phyloP scores from a whole-genome alignment of 2,329 filamentous ascomycete genomes.

The Neospermospora avenae region DNA sequence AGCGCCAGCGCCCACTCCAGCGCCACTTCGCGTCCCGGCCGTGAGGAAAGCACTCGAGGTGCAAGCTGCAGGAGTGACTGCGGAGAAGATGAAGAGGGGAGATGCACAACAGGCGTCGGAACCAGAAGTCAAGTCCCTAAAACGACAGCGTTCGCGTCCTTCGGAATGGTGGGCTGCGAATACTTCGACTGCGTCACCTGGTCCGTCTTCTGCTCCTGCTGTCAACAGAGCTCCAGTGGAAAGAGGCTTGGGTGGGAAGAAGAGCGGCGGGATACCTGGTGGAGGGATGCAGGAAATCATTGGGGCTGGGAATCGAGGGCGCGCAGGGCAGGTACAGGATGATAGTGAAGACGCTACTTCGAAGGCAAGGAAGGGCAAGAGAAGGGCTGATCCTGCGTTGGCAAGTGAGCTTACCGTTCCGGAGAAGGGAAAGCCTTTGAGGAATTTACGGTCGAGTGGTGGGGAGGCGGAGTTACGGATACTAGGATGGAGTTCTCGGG shows the following conservation, averaged over 20 bases:
- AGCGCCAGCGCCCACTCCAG: neutral
- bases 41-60: no score
- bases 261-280: neutral
- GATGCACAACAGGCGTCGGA: slow-evolving; percentile 21
- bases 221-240: neutral
- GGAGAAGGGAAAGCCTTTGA: slow-evolving; percentile 3
- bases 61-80: no score
- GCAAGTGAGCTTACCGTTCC: neutral
- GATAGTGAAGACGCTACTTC: no score
- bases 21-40: no score
- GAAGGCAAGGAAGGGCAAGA: neutral
- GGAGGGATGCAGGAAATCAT: neutral
- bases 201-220: neutral
- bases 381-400: neutral
- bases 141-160: slow-evolving; percentile 28
- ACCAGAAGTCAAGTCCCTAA: slow-evolving; percentile 16
- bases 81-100: neutral
- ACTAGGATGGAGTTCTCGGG: neutral
- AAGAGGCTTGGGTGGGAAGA: neutral
- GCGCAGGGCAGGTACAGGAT: no score
- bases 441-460: slow-evolving; percentile 4
- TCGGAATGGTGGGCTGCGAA: slow-evolving; percentile 30
- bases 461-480: neutral
- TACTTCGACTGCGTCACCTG: slow-evolving; percentile 11
- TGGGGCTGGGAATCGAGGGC: slow-evolving; percentile 8